A percentile compares a stretch with the other conserved stretches of the same genome.
phyloP scores from a whole-genome alignment of 2,329 filamentous ascomycete genomes.

The Trichoderma pleuroti region DNA sequence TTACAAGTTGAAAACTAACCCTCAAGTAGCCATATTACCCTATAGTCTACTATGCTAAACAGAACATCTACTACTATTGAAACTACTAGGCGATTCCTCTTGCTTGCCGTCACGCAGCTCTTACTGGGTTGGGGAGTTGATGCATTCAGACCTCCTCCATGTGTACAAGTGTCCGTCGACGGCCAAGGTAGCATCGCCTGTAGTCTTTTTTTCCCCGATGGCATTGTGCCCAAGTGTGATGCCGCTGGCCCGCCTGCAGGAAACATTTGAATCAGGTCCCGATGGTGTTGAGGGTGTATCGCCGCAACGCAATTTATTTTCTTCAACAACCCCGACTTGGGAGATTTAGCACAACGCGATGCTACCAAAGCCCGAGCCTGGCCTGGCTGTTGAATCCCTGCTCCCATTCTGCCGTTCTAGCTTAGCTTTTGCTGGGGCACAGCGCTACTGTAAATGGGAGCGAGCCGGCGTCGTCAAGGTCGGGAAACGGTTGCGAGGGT shows the following conservation, averaged over 20 bases:
- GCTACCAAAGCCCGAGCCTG: background rate
- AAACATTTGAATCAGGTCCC: conserved; percentile 3
- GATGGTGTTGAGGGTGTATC: conserved; percentile 2
- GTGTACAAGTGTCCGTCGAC: background rate
- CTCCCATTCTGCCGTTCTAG: background rate
- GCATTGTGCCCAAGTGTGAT: background rate
- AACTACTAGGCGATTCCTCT: background rate
- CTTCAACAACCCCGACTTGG: background rate
- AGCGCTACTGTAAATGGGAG: background rate
- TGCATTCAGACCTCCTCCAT: background rate
- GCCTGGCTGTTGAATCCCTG: background rate
- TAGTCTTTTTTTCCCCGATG: background rate
- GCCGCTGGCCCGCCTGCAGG: background rate
- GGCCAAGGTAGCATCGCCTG: background rate
- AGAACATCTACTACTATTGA: background rate
- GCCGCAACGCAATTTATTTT: background rate
- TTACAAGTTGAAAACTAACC: background rate
- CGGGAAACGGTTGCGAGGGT: background rate
- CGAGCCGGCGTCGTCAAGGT: background rate
- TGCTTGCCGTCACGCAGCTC: background rate
- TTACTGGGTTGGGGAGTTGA: background rate
- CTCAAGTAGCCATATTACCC: background rate
- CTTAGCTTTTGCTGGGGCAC: background rate
- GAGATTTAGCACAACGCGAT: background rate
- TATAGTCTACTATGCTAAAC: background rate